Conservation (phyloP, 805 yeast genomes). For the Nakazawaea ishiwadae region DNA sequence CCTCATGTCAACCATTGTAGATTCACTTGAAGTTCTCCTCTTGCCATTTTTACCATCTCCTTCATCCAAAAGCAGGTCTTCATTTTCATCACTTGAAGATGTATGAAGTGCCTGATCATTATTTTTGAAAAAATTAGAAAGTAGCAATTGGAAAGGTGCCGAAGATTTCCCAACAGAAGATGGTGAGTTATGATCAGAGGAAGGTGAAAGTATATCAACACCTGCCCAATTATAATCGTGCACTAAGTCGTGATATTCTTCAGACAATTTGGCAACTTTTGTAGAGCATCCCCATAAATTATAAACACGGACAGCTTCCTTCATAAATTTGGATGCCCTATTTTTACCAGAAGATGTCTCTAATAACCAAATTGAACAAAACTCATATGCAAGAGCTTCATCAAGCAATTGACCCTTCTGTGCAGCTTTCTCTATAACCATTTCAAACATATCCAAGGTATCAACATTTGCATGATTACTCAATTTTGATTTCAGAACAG, state of each 20-base stretch:
- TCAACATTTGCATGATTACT: slow-evolving; percentile 26
- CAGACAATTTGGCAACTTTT: slow-evolving; percentile 22
- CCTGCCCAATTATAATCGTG: slow-evolving; percentile 30
- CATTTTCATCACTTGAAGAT: slow-evolving; percentile 15
- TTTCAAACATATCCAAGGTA: slow-evolving; percentile 39
- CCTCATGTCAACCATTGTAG: slow-evolving; percentile 31
- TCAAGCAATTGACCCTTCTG: slow-evolving; percentile 29
- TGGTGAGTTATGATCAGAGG: not conserved
- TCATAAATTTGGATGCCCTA: slow-evolving; percentile 32
- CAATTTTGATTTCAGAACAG: slow-evolving; percentile 21
- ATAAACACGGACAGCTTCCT: slow-evolving; percentile 31
- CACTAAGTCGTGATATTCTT: slow-evolving; percentile 25
- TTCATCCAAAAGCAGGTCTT: too few species aligned
- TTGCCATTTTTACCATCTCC: slow-evolving; percentile 41
- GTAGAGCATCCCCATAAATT: slow-evolving; percentile 24
- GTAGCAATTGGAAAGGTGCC: slow-evolving; percentile 24
- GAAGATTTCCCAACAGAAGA: slow-evolving; percentile 3
- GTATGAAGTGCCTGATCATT: slow-evolving; percentile 6
- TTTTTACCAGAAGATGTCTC: slow-evolving; percentile 20
- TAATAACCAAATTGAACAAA: slow-evolving; percentile 38
- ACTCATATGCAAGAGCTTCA: slow-evolving; percentile 33
- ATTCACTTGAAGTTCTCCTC: slow-evolving; percentile 30
- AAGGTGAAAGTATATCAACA: slow-evolving; percentile 13
- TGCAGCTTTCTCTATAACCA: slow-evolving; percentile 35
- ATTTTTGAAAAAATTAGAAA: slow-evolving; percentile 22